A percentile compares a stretch with the other conserved stretches of the same genome.
Evolutionary conservation across 352 stramenopile genomes (phyloP).

Genomic region (Pythium apleroticum): DNA sequence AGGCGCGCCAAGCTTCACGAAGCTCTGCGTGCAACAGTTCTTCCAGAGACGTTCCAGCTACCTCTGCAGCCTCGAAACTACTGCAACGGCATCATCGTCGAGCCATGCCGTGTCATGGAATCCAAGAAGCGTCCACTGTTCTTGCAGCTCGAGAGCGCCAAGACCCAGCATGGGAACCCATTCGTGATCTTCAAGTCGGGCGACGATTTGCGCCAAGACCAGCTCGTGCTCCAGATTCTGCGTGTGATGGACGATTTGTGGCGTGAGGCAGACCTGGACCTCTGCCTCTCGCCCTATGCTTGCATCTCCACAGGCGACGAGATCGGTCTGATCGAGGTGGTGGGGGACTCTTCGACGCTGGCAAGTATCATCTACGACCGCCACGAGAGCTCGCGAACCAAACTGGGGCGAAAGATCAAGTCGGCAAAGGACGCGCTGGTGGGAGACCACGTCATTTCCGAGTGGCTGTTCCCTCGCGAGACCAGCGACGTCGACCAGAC

Average conservation of each 20-base stretch:
- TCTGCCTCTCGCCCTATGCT: conserved; percentile 85
- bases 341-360: conserved; percentile 85
- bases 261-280: conserved; percentile 78
- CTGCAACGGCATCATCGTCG: conserved; percentile 70
- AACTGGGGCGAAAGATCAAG: conserved; percentile 61
- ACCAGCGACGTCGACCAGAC: not conserved
- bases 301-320: conserved; percentile 87
- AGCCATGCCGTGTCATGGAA: conserved; percentile 92
- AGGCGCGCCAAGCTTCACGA: conserved; percentile 58
- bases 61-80: conserved; percentile 85
- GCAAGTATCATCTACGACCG: conserved; percentile 84
- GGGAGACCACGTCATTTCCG: conserved; percentile 56
- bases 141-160: conserved; percentile 80
- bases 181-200: conserved; percentile 92
- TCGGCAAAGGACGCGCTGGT: conserved; percentile 70
- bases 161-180: conserved; percentile 52
- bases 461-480: conserved; percentile 65
- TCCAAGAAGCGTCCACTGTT: conserved; percentile 92
- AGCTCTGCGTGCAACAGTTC: conserved; percentile 45
- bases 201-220: conserved; percentile 93
- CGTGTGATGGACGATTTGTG: conserved; percentile 91
- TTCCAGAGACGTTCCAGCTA: conserved; percentile 88
- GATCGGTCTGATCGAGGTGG: conserved; percentile 90
- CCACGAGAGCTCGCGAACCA: conserved; percentile 58
- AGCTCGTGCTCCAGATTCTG: conserved; percentile 91